A percentile compares a stretch with the other conserved stretches of the same genome.
These are phyloP conservation scores for Dactylonectria estremocensis DNA, from an alignment of 2,329 filamentous ascomycete genomes.

Conservation along the genomic window DNA sequence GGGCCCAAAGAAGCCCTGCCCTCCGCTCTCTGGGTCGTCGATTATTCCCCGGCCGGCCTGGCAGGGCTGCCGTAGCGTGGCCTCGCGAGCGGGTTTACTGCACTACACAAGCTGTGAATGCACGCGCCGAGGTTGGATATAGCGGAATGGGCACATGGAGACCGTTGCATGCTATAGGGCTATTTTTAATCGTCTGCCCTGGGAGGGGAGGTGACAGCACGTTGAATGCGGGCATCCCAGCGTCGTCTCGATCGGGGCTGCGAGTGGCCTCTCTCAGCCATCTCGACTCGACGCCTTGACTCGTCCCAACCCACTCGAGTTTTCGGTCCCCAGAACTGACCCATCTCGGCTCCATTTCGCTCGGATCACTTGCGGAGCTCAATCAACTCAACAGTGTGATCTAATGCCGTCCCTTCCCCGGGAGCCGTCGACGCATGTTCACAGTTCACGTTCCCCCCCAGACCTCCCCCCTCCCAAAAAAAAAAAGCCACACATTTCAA, in stretches of 20 bases:
- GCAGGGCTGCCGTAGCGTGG: conserved; percentile 12
- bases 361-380: too few species aligned
- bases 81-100: too few species aligned
- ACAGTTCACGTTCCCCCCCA: background rate
- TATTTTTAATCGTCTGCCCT: background rate
- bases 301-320: too few species aligned
- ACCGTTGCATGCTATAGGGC: background rate
- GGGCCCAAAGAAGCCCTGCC: background rate
- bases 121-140: background rate
- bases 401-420: too few species aligned
- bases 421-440: too few species aligned
- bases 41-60: background rate
- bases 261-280: background rate
- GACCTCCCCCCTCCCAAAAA: background rate
- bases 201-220: background rate
- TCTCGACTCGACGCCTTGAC: too few species aligned
- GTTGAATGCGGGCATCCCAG: background rate
- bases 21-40: background rate
- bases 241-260: background rate
- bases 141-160: background rate
- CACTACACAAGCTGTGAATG: background rate
- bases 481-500: background rate
- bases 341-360: too few species aligned
- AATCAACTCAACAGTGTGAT: too few species aligned
- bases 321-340: too few species aligned